These are phyloP conservation scores for Tylopilus rubrobrunneus DNA, from an alignment of 768 basidiomycete species.

Conservation along the genomic window DNA sequence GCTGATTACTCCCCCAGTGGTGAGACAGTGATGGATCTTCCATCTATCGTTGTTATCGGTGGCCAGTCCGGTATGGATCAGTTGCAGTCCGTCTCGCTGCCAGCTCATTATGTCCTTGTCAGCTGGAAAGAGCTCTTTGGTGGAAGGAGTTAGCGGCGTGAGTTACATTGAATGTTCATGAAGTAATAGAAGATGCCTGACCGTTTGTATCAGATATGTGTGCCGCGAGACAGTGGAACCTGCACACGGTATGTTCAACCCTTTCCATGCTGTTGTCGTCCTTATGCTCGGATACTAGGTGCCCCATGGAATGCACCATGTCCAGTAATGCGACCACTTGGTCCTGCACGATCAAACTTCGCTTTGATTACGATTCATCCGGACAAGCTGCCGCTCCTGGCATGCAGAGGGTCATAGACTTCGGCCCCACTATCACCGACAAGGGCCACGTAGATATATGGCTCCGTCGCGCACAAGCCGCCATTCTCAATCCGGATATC, in stretches of 20 bases:
- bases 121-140: conserved; percentile 61
- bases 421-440: too few relatives aligned
- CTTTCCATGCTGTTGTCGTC: not conserved
- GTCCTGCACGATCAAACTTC: conserved; percentile 44
- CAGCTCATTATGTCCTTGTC: conserved; percentile 1
- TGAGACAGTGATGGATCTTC: conserved; percentile 39
- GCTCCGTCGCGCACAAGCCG: too few relatives aligned
- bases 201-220: conserved; percentile 41
- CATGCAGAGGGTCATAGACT: too few relatives aligned
- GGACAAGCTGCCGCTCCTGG: conserved; percentile 16
- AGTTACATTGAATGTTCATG: conserved; percentile 9
- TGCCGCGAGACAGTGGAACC: conserved; percentile 31
- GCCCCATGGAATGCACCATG: conserved; percentile 26
- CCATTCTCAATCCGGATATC: too few relatives aligned
- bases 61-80: conserved; percentile 46
- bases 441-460: too few relatives aligned
- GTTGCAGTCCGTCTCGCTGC: not conserved
- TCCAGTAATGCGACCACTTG: conserved; percentile 17
- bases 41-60: conserved; percentile 54
- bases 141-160: conserved; percentile 56
- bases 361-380: conserved; percentile 28
- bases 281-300: conserved; percentile 29
- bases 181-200: not conserved
- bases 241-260: conserved; percentile 41
- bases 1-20: conserved; percentile 28